These are phyloP conservation scores for Exophiala lecanii-corni DNA, from an alignment of 2,329 filamentous ascomycete genomes.

Conservation along the genomic window DNA sequence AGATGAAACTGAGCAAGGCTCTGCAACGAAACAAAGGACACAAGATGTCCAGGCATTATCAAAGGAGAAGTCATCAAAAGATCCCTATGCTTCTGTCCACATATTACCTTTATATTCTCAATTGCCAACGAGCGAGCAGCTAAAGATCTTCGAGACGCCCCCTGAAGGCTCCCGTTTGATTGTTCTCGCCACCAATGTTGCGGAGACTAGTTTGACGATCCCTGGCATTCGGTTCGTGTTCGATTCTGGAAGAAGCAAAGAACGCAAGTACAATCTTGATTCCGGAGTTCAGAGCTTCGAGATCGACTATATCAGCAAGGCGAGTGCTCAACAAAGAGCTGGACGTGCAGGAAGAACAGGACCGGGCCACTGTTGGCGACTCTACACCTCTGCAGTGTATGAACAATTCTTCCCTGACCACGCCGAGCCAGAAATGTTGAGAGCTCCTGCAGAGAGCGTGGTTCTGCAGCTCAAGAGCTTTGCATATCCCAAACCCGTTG, in stretches of 20 bases:
- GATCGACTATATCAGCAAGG: conserved; percentile 95
- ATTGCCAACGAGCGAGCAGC: conserved; percentile 82
- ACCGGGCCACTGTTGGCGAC: conserved; percentile 88
- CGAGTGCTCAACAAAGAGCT: conserved; percentile 83
- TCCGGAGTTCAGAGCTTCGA: conserved; percentile 95
- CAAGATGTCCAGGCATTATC: background rate
- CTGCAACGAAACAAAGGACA: background rate
- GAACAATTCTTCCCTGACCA: conserved; percentile 82
- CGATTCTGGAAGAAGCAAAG: conserved; percentile 87
- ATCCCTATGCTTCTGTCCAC: conserved; percentile 67
- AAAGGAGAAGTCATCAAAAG: conserved; percentile 33
- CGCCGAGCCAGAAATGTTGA: conserved; percentile 78
- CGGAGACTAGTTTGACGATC: conserved; percentile 95
- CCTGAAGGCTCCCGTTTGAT: conserved; percentile 80
- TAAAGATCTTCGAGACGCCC: conserved; percentile 80
- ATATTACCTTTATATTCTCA: conserved; percentile 92
- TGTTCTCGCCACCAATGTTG: conserved; percentile 91
- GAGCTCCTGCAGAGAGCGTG: conserved; percentile 87
- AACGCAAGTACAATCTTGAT: conserved; percentile 78
- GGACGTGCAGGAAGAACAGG: conserved; percentile 94
- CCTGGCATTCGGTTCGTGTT: conserved; percentile 94
- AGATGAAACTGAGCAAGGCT: background rate
- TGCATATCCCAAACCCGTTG: conserved; percentile 74
- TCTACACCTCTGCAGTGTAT: conserved; percentile 93
- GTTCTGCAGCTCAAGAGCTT: conserved; percentile 93